phyloP scores from a whole-genome alignment of 176 grass and related monocot species.

The Oryza meyeriana region DNA sequence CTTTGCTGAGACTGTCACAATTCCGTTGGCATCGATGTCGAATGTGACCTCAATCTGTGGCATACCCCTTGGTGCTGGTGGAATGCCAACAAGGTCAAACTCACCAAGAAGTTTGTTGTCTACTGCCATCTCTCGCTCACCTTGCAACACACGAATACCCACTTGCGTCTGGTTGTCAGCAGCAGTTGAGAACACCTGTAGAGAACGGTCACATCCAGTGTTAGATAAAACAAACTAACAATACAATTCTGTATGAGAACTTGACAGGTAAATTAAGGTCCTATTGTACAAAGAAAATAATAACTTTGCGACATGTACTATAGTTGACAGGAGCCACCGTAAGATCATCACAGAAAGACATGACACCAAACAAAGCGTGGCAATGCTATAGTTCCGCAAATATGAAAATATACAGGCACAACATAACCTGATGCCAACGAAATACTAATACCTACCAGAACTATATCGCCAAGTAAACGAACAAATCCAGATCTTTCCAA shows the following conservation, averaged over 20 bases:
- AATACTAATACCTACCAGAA: not conserved
- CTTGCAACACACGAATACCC: conserved; percentile 43
- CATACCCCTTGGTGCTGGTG: conserved; percentile 39
- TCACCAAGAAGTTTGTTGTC: conserved; percentile 47
- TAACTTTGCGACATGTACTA: no score
- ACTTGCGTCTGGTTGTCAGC: conserved; percentile 54
- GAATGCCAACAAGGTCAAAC: conserved; percentile 44
- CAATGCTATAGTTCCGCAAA: no score
- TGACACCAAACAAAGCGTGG: not conserved
- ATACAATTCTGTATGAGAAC: not conserved
- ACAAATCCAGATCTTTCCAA: not conserved
- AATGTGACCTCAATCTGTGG: conserved; percentile 53
- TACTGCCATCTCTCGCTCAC: conserved; percentile 42
- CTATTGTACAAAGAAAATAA: not conserved
- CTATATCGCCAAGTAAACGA: not conserved
- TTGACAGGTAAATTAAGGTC: not conserved
- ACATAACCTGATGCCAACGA: not conserved
- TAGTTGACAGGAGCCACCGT: not conserved
- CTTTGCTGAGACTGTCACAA: conserved; percentile 39
- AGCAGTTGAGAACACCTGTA: conserved; percentile 51
- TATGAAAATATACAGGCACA: not conserved
- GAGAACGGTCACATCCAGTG: not conserved
- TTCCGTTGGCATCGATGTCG: conserved; percentile 48
- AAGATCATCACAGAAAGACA: not conserved
- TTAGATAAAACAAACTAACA: not conserved